Evolutionary conservation across 352 stramenopile species (phyloP).

Genomic region (Phytophthora meadii): DNA sequence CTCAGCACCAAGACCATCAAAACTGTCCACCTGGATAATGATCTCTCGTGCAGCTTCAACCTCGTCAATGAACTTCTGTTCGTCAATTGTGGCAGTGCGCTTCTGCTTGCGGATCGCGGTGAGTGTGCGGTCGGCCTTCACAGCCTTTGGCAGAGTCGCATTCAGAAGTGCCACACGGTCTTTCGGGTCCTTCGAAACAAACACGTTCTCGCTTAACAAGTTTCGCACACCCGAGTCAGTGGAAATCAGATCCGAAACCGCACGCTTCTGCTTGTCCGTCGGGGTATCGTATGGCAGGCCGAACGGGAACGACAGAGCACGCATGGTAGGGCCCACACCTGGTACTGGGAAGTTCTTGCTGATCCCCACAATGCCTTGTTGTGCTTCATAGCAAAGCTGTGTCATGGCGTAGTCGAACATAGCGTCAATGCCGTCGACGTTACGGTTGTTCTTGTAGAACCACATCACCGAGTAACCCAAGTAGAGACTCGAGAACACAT

Average conservation of each 20-base stretch:
- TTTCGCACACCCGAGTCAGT: conserved; percentile 75
- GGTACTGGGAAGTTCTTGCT: conserved; percentile 97
- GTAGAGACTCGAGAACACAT: conserved; percentile 98
- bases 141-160: conserved; percentile 78
- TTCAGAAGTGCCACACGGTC: conserved; percentile 82
- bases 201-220: conserved; percentile 77
- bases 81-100: conserved; percentile 91
- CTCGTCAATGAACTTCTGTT: conserved; percentile 95
- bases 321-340: conserved; percentile 94
- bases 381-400: conserved; percentile 95
- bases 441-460: conserved; percentile 95
- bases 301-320: conserved; percentile 95
- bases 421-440: conserved; percentile 94
- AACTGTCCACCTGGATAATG: conserved; percentile 97
- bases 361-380: conserved; percentile 95
- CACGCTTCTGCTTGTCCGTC: conserved; percentile 86
- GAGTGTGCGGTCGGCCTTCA: conserved; percentile 95
- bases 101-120: conserved; percentile 94
- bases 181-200: conserved; percentile 71
- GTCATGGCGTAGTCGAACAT: conserved; percentile 98
- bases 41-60: conserved; percentile 95
- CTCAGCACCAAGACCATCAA: conserved; percentile 89
- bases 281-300: conserved; percentile 93
- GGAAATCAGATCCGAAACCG: conserved; percentile 77
- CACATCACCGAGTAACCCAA: conserved; percentile 97